Conservation (phyloP, 805 yeast genomes). For the Ogataea dorogensis region DNA sequence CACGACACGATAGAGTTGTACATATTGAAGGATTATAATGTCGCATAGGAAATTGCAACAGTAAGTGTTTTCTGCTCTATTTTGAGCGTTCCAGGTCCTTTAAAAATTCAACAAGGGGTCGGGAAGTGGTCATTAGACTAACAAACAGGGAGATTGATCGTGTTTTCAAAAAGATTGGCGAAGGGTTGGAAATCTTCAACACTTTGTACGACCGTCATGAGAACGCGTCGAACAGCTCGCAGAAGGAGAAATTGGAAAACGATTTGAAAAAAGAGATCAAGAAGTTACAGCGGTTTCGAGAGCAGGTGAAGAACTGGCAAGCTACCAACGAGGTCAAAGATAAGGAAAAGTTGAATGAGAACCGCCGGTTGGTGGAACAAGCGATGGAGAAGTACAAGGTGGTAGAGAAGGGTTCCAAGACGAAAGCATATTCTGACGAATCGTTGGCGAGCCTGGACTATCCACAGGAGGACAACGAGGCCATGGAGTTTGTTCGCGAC, state of each 20-base stretch:
- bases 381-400: slow-evolving; percentile 65
- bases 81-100: neutral
- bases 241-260: slow-evolving; percentile 54
- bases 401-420: slow-evolving; percentile 54
- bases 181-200: slow-evolving; percentile 55
- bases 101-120: slow-evolving; percentile 2
- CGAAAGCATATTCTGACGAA: slow-evolving; percentile 58
- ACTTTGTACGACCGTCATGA: slow-evolving; percentile 55
- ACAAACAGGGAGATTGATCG: slow-evolving; percentile 53
- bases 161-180: slow-evolving; percentile 57
- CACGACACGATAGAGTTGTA: slow-evolving; percentile 5
- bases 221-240: slow-evolving; percentile 47
- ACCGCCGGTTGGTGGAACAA: slow-evolving; percentile 37
- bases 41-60: slow-evolving; percentile 40
- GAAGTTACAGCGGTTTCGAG: slow-evolving; percentile 56
- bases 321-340: slow-evolving; percentile 52
- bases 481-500: slow-evolving; percentile 63
- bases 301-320: slow-evolving; percentile 59
- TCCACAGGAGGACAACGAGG: slow-evolving; percentile 75
- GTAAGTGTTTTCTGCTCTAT: slow-evolving; percentile 19
- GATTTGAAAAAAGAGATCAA: slow-evolving; percentile 62
- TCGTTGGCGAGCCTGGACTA: slow-evolving; percentile 47
- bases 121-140: slow-evolving; percentile 8
- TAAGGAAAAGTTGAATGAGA: slow-evolving; percentile 45
- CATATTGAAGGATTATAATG: slow-evolving; percentile 22